These are phyloP conservation scores for Neopestalotiopsis sp. DNA, from an alignment of 2,329 filamentous ascomycete species.

Conservation along the genomic window DNA sequence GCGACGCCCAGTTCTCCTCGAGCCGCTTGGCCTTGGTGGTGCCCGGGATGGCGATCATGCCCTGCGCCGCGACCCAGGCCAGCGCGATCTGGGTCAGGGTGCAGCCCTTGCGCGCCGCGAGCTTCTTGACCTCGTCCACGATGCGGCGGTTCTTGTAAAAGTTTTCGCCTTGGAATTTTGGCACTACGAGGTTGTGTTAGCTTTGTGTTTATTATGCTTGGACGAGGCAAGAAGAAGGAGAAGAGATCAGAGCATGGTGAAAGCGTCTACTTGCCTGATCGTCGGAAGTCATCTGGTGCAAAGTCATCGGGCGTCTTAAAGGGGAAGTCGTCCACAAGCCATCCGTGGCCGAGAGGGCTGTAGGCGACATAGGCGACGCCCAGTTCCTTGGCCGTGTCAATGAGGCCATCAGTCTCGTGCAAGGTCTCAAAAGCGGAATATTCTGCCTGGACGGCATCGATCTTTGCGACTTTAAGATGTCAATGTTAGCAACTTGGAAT, in stretches of 20 bases:
- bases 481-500: not conserved
- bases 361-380: slow-evolving; percentile 50
- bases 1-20: slow-evolving; percentile 34
- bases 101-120: slow-evolving; percentile 42
- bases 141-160: slow-evolving; percentile 50
- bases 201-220: not conserved
- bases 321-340: slow-evolving; percentile 49
- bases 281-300: slow-evolving; percentile 45
- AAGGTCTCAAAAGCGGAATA: slow-evolving; percentile 40
- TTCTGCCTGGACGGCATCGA: slow-evolving; percentile 52
- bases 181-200: slow-evolving; percentile 21
- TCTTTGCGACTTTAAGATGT: slow-evolving; percentile 46
- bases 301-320: slow-evolving; percentile 53
- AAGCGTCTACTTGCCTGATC: slow-evolving; percentile 41
- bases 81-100: slow-evolving; percentile 39
- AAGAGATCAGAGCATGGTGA: too few relatives aligned
- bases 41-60: slow-evolving; percentile 22
- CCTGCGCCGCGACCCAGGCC: slow-evolving; percentile 39
- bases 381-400: slow-evolving; percentile 18
- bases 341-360: slow-evolving; percentile 52
- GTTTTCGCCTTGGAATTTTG: slow-evolving; percentile 48
- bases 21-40: slow-evolving; percentile 18
- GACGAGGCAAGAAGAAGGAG: too few relatives aligned
- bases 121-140: slow-evolving; percentile 46
- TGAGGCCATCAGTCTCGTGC: slow-evolving; percentile 27